A percentile compares a stretch with the other conserved stretches of the same genome.
These are phyloP conservation scores for Lasiosphaeria ovina DNA, from an alignment of 495 filamentous ascomycete genomes.

Conservation along the genomic window DNA sequence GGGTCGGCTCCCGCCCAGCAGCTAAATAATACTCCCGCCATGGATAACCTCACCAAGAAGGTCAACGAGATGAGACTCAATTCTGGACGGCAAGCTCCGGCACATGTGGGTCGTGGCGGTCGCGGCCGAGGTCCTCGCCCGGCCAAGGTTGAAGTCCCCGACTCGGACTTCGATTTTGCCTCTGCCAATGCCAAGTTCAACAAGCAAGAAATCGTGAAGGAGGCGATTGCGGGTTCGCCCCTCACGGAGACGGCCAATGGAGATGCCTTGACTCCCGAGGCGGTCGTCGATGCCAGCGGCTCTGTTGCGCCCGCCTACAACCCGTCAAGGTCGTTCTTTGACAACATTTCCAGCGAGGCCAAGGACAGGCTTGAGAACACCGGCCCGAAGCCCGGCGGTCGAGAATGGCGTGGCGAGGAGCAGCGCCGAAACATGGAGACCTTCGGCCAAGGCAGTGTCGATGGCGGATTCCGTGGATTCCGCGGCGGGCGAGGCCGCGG, in stretches of 20 bases:
- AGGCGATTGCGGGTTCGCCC: conserved; percentile 79
- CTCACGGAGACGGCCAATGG: conserved; percentile 50
- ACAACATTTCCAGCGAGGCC: conserved; percentile 92
- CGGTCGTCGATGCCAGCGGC: conserved; percentile 36
- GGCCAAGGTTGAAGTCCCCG: conserved; percentile 80
- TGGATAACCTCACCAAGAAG: conserved; percentile 79
- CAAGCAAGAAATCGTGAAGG: conserved; percentile 92
- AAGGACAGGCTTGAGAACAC: conserved; percentile 80
- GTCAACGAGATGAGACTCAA: conserved; percentile 84
- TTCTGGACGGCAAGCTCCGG: conserved; percentile 42
- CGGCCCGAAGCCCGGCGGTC: conserved; percentile 67
- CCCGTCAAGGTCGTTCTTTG: conserved; percentile 85
- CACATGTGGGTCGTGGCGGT: conserved; percentile 44
- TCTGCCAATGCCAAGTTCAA: conserved; percentile 95
- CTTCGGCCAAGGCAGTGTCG: conserved; percentile 96
- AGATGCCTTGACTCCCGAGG: conserved; percentile 25
- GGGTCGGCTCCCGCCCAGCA: conserved; percentile 51
- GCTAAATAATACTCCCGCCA: conserved; percentile 43
- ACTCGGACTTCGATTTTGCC: conserved; percentile 90
- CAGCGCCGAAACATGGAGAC: conserved; percentile 96
- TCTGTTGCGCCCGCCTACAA: conserved; percentile 63
- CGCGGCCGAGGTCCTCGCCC: conserved; percentile 50
- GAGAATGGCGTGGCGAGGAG: conserved; percentile 90
- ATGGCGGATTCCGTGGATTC: conserved; percentile 74
- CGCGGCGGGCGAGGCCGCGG: conserved; percentile 70